Base-by-base conservation (phyloP, 2,329 filamentous ascomycete genomes). In the Tolypocladium guangdongense region DNA sequence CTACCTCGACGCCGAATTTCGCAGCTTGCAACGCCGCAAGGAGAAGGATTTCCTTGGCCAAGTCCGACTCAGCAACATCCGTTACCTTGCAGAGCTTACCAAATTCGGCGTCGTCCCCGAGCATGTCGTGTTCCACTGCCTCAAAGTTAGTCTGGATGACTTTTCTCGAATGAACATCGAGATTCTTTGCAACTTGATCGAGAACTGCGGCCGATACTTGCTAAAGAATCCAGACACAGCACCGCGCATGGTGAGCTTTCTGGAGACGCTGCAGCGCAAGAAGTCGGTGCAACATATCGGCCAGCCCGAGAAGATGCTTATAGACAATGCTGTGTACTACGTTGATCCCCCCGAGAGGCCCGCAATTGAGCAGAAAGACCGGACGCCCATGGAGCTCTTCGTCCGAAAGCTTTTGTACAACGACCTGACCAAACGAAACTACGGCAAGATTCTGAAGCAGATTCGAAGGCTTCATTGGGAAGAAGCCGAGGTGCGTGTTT, bases 81-180 rank as follows among this genome's bases (percentile, higher is more conserved):
- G 95, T n/a, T 99, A 99, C 67, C 82, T 99, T 50, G 91, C 93
- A 8, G 93, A 99, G 70, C 74, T 99, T 65, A 99, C 93, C 55
- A 99, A 99, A 66, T 99, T 99, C 64, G 92, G 93, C 35, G 90
- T 96, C 35, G 93, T 99, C 10, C 93, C 95, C 0, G 93, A 99
- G 68, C 93, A 99, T 69, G 92, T 99, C 58, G 95, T 99, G 52
- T 99, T 99, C 66, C 93, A 99, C 66, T 99, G 93, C 66, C 82
- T 99, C 62, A 99, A 96, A 69, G 92, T 99, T 67, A 95, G 92
- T 60, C 74, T 99, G 32, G 93, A 99, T 63, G 93, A 99, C 64
- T 99, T 99, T 65, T 96, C 93, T 2, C 83, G 92, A 56, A 96
- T 96, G 88, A 99, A 99, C 64, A 96, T 99, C 58, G 95, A 99